Conservation (phyloP, 2,329 filamentous ascomycete genomes). For the Pyrenochaeta sp. region DNA sequence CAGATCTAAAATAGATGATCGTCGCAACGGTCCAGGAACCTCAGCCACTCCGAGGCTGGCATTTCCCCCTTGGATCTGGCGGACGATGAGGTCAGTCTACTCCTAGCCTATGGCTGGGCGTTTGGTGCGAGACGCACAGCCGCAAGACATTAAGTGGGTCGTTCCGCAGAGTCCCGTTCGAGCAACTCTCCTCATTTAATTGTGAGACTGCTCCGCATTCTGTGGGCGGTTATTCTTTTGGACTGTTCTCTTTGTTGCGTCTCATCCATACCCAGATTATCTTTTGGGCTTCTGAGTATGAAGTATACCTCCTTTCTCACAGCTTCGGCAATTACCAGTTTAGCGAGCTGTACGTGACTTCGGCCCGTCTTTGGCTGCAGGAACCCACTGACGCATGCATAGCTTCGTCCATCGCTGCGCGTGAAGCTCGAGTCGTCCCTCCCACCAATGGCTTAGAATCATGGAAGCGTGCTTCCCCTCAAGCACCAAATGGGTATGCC, state of each 20-base stretch:
- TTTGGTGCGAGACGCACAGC: conserved; percentile 18
- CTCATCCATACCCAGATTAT: not conserved
- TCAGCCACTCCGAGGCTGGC: conserved; percentile 18
- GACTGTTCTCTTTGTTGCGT: not conserved
- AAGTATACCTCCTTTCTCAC: conserved; percentile 34
- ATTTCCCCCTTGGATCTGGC: no score
- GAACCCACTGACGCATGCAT: conserved; percentile 22
- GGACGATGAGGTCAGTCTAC: conserved; percentile 28
- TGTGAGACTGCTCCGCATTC: conserved; percentile 11
- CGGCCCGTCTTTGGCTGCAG: conserved; percentile 1
- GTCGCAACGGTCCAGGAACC: conserved; percentile 14
- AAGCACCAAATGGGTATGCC: conserved; percentile 73
- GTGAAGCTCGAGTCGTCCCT: conserved; percentile 28
- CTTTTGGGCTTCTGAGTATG: conserved; percentile 25
- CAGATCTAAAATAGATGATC: conserved; percentile 13
- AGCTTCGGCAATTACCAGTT: conserved; percentile 36
- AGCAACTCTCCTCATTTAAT: conserved; percentile 18
- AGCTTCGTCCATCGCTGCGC: conserved; percentile 37
- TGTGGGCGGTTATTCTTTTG: conserved; percentile 2
- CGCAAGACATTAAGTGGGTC: conserved; percentile 10
- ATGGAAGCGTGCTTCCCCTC: conserved; percentile 56
- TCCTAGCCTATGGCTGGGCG: conserved; percentile 14
- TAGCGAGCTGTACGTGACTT: conserved; percentile 38
- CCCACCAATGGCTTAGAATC: conserved; percentile 22
- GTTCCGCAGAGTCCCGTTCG: conserved; percentile 17